Evolutionary conservation across 1,284 basidiomycete genomes (phyloP), one percentile per base, ranked within the genome.

Genomic region (Microbotryum violaceum): DNA sequence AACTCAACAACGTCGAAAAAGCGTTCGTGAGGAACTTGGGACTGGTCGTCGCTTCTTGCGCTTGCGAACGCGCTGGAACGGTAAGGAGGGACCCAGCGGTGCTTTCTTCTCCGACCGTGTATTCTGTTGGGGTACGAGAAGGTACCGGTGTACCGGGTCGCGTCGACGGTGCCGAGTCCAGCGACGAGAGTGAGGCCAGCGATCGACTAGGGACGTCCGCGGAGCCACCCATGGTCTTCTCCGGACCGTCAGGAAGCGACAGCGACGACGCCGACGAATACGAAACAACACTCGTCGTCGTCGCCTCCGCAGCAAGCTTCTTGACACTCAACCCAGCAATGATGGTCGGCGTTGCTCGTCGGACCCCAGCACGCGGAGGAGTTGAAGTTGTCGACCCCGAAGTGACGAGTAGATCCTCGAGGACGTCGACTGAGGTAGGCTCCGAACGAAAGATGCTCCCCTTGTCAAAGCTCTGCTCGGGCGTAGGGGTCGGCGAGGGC

Each of bases 381-480:
- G 44, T 27, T 1, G 48, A 25, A 1, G 53, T 20, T 9, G 56
- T 25, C 25, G 55, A 42, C 10, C 58, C 61, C 16, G 47, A 51
- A 31, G 57, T 60, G 31, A 49, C 50, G 21, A 66, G 29, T 27
- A 66, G 48, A 29, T 66, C 64, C 46, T 52, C 50, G 21, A 60
- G 44, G 9, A 62, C 54, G 20, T 52, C 46, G 25, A 60, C 50
- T 18, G 58, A 54, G 1, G 46, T 46, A 3, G 25, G 54, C 25
- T 23, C 53, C 16, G 42, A 29, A 27, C 42, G 58, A n/a, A 37
- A 47, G 12, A 7, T 10, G 27, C 51, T 47, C 27, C 12, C 21
- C 23, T 9, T 42, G 18, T 33, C 16, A 37, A 54, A 58, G 4
- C 49, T 42, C 6, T 10, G 6, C 3, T 58, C 58, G 10, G 46